Conservation (phyloP, 1,284 basidiomycete genomes). For the Cutaneotrichosporon cutaneum region DNA sequence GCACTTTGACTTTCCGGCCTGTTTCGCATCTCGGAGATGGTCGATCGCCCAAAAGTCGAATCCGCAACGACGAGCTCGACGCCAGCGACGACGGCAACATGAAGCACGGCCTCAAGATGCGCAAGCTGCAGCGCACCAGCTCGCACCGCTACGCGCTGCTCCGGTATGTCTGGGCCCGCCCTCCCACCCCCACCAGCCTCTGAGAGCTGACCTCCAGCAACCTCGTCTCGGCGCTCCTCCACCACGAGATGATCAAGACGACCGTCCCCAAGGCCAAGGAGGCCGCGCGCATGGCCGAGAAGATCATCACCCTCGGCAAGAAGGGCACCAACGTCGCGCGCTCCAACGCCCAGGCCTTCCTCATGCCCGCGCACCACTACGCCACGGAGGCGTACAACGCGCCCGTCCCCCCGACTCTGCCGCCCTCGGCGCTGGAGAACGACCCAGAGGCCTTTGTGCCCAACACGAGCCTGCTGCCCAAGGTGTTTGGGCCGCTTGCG, state of each 20-base stretch:
- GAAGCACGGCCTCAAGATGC: conserved; percentile 88
- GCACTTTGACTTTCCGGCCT: conserved; percentile 4
- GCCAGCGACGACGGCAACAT: conserved; percentile 54
- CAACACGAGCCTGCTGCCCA: conserved; percentile 64
- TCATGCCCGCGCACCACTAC: conserved; percentile 57
- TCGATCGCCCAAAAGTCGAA: conserved; percentile 19
- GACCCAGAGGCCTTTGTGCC: conserved; percentile 43
- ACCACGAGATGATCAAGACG: conserved; percentile 95
- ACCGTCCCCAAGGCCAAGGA: conserved; percentile 96
- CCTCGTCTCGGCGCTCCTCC: conserved; percentile 87
- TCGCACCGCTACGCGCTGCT: conserved; percentile 85
- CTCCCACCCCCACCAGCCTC: background rate
- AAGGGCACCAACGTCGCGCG: conserved; percentile 66
- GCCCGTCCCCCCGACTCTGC: conserved; percentile 12
- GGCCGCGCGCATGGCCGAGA: conserved; percentile 85
- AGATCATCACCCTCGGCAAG: conserved; percentile 90
- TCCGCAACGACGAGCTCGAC: conserved; percentile 2
- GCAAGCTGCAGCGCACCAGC: conserved; percentile 81
- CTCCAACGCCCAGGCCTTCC: conserved; percentile 68
- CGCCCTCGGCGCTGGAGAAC: conserved; percentile 1
- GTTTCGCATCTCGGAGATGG: background rate
- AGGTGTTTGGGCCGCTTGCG: conserved; percentile 77
- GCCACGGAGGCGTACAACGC: conserved; percentile 33
- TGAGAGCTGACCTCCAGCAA: conserved; percentile 61
- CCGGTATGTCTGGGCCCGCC: conserved; percentile 57